Conservation (phyloP, 108 stramenopile species). For the Cyclotella atomus region DNA sequence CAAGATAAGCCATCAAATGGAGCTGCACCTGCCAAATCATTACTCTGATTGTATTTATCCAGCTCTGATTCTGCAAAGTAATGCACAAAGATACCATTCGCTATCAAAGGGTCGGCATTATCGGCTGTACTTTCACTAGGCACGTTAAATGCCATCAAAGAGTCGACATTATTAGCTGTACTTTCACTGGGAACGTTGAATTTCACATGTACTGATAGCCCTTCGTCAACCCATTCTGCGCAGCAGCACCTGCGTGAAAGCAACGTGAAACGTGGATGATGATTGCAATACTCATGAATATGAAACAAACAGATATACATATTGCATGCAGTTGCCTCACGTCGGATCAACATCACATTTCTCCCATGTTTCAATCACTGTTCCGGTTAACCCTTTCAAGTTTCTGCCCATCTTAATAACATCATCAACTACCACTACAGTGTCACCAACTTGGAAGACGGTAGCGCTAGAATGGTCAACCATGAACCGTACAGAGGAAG, state of each 20-base stretch:
- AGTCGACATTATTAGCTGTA: constrained; percentile 1
- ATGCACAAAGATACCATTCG: constrained; percentile 49
- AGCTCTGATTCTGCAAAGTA: constrained; percentile 80
- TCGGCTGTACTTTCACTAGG: background rate
- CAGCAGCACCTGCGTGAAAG: constrained; percentile 57
- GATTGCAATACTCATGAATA: too few relatives aligned
- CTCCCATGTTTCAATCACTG: constrained; percentile 80
- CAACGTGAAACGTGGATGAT: background rate
- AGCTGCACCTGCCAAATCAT: background rate
- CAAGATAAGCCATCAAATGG: constrained; percentile 60
- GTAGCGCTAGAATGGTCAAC: constrained; percentile 63
- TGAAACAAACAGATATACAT: background rate
- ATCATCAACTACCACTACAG: constrained; percentile 60
- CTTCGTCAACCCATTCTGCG: constrained; percentile 74
- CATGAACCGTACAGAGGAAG: constrained; percentile 40
- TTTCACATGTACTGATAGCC: constrained; percentile 65
- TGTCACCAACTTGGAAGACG: constrained; percentile 63
- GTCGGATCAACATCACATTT: constrained; percentile 88
- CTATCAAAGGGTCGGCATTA: constrained; percentile 7
- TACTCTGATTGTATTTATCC: constrained; percentile 24
- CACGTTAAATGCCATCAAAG: constrained; percentile 53
- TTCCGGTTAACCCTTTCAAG: constrained; percentile 56
- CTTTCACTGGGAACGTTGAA: constrained; percentile 34
- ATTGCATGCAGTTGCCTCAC: constrained; percentile 7
- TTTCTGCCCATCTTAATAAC: constrained; percentile 56